phyloP scores from a whole-genome alignment of 139 green algal genomes.

The Asterochloris erici region DNA sequence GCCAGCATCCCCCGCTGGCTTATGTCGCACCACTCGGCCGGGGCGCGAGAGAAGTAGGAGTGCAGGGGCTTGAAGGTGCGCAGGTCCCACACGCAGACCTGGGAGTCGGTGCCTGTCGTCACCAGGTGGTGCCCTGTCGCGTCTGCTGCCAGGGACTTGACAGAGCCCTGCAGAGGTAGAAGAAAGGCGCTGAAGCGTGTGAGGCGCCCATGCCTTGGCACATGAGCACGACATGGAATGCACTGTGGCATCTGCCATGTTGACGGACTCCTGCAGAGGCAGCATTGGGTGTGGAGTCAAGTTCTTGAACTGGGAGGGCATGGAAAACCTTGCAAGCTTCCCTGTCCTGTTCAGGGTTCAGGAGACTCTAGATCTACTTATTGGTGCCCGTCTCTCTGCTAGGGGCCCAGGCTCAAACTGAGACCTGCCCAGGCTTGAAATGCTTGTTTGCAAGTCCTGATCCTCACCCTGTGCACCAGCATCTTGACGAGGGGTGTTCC shows the following conservation, averaged over 20 bases:
- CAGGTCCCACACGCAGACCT: slow-evolving; percentile 91
- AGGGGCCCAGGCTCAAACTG: no score
- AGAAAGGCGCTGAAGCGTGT: no score
- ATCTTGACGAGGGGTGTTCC: slow-evolving; percentile 81
- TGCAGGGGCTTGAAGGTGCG: slow-evolving; percentile 82
- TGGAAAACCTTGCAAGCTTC: no score
- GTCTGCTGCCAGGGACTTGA: slow-evolving; percentile 77
- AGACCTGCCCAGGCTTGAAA: background rate
- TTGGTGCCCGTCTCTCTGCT: no score
- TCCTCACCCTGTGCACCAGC: slow-evolving; percentile 74
- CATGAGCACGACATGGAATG: no score
- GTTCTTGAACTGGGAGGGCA: no score
- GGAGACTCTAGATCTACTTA: no score
- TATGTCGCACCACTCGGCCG: slow-evolving; percentile 75
- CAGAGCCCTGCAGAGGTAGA: slow-evolving; percentile 41
- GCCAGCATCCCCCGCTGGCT: slow-evolving; percentile 91
- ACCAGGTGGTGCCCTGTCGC: slow-evolving; percentile 74
- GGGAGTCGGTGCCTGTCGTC: slow-evolving; percentile 81
- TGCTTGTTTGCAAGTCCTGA: background rate
- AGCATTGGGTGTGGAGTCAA: no score
- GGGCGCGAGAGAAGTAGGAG: slow-evolving; percentile 78
- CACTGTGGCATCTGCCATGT: no score
- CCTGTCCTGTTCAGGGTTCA: no score
- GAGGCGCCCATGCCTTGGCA: no score
- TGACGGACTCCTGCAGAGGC: no score